Evolutionary conservation across 2,329 filamentous ascomycete species (phyloP).

Genomic region (Pestalotiopsis sp.): DNA sequence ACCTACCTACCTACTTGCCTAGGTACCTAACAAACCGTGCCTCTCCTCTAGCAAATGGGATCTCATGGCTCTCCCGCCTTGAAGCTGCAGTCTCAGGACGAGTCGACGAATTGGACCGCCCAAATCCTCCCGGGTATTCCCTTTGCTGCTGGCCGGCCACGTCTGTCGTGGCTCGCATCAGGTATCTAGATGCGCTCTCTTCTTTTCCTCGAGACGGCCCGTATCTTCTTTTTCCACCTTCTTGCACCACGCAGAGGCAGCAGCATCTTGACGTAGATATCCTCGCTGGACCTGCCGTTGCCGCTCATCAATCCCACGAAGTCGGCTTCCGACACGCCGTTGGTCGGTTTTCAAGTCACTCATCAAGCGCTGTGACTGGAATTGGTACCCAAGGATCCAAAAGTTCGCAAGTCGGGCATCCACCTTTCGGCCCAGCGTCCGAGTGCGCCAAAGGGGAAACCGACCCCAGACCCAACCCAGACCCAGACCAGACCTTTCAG

Average conservation of each 20-base stretch:
- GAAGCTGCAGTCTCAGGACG: constrained; percentile 1
- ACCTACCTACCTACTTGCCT: too few species aligned
- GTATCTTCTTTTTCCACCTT: neutral
- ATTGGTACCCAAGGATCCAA: constrained; percentile 31
- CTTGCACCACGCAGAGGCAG: neutral
- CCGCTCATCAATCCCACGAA: neutral
- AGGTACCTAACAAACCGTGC: too few species aligned
- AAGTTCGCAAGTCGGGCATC: constrained; percentile 29
- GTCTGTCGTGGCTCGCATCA: neutral
- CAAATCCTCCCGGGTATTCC: neutral
- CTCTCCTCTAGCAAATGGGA: constrained; percentile 5
- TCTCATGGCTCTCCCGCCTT: constrained; percentile 6
- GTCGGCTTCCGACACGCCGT: neutral
- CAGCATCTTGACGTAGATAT: neutral
- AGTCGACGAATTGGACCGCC: neutral
- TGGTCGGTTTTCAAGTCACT: constrained; percentile 6
- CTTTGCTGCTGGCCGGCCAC: neutral
- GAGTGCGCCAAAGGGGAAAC: neutral
- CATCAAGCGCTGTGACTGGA: constrained; percentile 14
- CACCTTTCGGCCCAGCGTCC: constrained; percentile 15
- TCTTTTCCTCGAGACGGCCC: neutral
- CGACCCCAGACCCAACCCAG: too few species aligned
- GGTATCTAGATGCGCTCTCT: neutral
- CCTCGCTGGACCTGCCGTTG: neutral
- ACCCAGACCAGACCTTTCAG: neutral